Conservation (phyloP, 164 flowering plant genomes). For the Magnolia kwangsiensis region DNA sequence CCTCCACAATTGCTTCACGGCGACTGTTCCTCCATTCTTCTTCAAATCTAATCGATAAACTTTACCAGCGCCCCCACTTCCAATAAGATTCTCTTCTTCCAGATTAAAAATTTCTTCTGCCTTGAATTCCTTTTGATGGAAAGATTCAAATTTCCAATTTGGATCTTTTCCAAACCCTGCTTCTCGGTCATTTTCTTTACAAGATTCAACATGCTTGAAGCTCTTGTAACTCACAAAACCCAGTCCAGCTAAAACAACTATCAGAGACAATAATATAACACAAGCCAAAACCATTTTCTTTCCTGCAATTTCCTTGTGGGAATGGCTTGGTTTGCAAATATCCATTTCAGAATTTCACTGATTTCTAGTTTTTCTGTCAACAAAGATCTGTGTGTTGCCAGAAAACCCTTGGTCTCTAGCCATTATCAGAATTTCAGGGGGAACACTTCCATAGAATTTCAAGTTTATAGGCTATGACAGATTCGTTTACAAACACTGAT, state of each 20-base stretch:
- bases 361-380: slow-evolving; percentile 23
- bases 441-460: slow-evolving; percentile 72
- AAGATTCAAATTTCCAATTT: no score
- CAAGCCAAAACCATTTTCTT: slow-evolving; percentile 10
- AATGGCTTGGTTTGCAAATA: slow-evolving; percentile 32
- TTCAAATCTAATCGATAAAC: slow-evolving; percentile 82
- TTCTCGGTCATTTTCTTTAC: no score
- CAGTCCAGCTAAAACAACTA: no score
- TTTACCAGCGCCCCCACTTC: slow-evolving; percentile 82
- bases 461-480: no score
- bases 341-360: slow-evolving; percentile 23
- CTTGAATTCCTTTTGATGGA: no score
- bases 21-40: slow-evolving; percentile 56
- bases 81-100: no score
- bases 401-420: slow-evolving; percentile 63
- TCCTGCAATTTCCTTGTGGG: slow-evolving; percentile 14
- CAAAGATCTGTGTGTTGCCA: slow-evolving; percentile 60
- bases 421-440: slow-evolving; percentile 45
- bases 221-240: no score
- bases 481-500: no score
- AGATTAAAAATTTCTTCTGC: no score
- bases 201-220: no score
- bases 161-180: no score
- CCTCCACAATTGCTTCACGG: slow-evolving; percentile 79
- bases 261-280: no score